Percentiles rank a stretch among this genome's conserved stretches.
These are phyloP conservation scores for Rhodotorula toruloides DNA, from an alignment of 768 basidiomycete genomes.

Conservation along the genomic window DNA sequence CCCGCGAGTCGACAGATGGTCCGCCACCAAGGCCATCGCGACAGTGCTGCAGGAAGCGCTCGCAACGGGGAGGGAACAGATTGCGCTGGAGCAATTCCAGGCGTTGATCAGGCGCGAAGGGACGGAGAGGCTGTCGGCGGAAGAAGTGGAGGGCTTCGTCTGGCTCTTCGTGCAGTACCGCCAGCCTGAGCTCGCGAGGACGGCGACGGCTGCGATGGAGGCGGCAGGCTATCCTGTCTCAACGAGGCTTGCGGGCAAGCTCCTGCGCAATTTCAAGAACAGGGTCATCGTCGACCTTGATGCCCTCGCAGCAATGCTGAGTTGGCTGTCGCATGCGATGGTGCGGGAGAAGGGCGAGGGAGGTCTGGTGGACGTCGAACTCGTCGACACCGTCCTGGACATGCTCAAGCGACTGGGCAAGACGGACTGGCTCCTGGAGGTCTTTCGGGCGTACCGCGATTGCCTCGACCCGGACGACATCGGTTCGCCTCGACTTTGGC, in stretches of 20 bases:
- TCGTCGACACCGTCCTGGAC: slow-evolving; percentile 19
- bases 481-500: slow-evolving; percentile 15
- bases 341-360: neutral
- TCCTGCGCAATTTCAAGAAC: slow-evolving; percentile 1
- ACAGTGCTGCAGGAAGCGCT: slow-evolving; percentile 14
- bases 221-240: slow-evolving; percentile 13
- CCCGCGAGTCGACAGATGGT: too few species aligned
- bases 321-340: slow-evolving; percentile 15
- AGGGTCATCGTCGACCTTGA: slow-evolving; percentile 13
- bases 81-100: neutral
- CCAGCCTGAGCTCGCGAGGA: slow-evolving; percentile 7
- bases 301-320: slow-evolving; percentile 5
- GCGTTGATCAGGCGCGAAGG: neutral
- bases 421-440: slow-evolving; percentile 18
- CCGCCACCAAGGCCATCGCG: neutral
- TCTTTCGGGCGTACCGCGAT: slow-evolving; percentile 17
- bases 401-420: slow-evolving; percentile 5
- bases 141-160: neutral
- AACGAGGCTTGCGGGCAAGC: neutral
- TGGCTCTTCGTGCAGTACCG: slow-evolving; percentile 27
- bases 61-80: neutral
- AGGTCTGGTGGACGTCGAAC: neutral
- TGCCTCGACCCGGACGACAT: neutral
- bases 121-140: neutral
- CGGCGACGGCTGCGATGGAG: neutral